A percentile compares a stretch with the other conserved stretches of the same genome.
Conservation (phyloP, 805 yeast genomes). For the Candida morakotiae region DNA sequence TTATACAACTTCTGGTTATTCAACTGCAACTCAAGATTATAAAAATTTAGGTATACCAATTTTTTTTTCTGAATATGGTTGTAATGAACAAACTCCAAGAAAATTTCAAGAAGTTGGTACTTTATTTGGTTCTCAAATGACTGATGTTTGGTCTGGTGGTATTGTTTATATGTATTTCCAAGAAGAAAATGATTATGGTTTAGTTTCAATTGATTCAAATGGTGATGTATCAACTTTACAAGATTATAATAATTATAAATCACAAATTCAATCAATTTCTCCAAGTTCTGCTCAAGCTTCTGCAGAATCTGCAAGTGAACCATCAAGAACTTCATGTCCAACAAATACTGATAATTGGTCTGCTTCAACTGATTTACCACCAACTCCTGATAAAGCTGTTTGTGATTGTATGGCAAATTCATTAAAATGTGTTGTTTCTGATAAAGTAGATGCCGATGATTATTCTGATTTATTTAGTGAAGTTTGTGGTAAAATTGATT, state of each 20-base stretch:
- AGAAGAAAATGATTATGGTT: conserved; percentile 73
- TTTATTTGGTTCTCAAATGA: conserved; percentile 63
- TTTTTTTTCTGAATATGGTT: conserved; percentile 83
- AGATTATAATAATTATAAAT: conserved; percentile 62
- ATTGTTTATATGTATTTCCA: conserved; percentile 82
- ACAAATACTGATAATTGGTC: conserved; percentile 28
- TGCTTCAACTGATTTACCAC: conserved; percentile 39
- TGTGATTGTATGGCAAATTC: conserved; percentile 35
- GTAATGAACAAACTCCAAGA: conserved; percentile 69
- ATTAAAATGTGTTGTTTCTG: conserved; percentile 31
- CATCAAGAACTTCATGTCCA: conserved; percentile 34
- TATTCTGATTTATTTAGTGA: conserved; percentile 30
- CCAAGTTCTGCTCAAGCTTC: conserved; percentile 20
- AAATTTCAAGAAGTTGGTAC: conserved; percentile 67
- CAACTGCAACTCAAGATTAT: conserved; percentile 60
- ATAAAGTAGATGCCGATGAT: conserved; percentile 24
- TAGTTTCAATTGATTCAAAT: conserved; percentile 49
- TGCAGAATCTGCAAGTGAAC: conserved; percentile 19
- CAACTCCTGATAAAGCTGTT: conserved; percentile 35
- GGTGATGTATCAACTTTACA: conserved; percentile 53
- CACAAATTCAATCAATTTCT: conserved; percentile 49
- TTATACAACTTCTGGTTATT: conserved; percentile 60
- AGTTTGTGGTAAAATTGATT: conserved; percentile 32
- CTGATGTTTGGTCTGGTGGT: conserved; percentile 87
- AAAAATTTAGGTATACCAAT: conserved; percentile 63